Evolutionary conservation across 768 basidiomycete genomes (phyloP), one percentile per base, ranked within the genome.

Genomic region (Tephrocybe sp.): DNA sequence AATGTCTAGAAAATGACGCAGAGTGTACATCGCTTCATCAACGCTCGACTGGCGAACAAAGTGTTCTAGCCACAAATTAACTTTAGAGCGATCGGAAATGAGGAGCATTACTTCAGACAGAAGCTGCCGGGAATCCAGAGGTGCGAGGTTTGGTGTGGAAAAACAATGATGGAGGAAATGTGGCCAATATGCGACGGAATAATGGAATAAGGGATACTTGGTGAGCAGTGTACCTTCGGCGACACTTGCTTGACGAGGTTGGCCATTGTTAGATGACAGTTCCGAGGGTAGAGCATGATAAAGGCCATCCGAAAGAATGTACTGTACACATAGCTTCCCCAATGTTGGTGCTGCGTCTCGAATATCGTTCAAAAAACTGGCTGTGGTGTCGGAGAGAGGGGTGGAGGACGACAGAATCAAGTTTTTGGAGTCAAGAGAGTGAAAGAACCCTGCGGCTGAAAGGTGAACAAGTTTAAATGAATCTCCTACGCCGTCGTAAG

Each of bases 151-250:
- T n/a, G 3, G 24, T 9, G 19, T 34, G 18, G 36, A 13, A 10
- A 39, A 16, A 18, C 34, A 18, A 38, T 18, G 15, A 4, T 45
- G 29, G 27, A 41, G n/a, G 30, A 41, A 46, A 8, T 45, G 29
- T 13, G 39, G 36, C 50, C 43, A 51, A 18, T 46, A 41, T 4
- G 18, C 4, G 16, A 51, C 39, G n/a, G 44, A 15, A 34, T 40
- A 51, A 21, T 24, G 24, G 21, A 51, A 51, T 2, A 45, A 25
- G 3, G 44, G 38, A 33, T 24, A 22, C 13, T 18, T n/a, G 16
- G 19, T 25, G 10, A 13, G 4, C 7, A 36, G 19, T 16, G 8
- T 19, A 10, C 25, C 9, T 37, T 38, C 10, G 4, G 15, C 31
- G 9, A 10, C 3, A 13, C 3, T 12, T 36, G 18, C 22, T 25